Conservation (phyloP, 768 basidiomycete species). For the Crucibulum laeve region DNA sequence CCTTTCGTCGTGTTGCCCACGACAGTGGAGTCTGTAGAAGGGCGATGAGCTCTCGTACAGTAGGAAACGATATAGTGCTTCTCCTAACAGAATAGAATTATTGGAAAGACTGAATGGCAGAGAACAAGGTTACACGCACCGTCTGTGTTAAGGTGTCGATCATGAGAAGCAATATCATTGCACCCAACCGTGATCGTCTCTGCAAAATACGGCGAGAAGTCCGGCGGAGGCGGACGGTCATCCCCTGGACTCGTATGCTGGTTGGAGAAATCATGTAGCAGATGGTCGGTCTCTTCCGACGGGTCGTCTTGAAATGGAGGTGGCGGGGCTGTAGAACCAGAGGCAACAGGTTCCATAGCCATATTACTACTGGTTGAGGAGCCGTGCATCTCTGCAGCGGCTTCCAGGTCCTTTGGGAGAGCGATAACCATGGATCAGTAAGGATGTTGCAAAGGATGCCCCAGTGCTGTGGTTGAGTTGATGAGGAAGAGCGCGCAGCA, state of each 20-base stretch:
- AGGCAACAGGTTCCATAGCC: not conserved
- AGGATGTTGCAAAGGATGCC: too few relatives aligned
- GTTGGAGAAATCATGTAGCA: not conserved
- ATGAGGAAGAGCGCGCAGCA: too few relatives aligned
- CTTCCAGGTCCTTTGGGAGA: too few relatives aligned
- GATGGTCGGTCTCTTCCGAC: not conserved
- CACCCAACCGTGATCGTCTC: conserved; percentile 34
- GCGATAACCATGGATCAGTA: too few relatives aligned
- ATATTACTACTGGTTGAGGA: too few relatives aligned
- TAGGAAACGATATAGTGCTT: conserved; percentile 72
- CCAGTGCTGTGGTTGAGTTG: too few relatives aligned
- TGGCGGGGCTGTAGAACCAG: not conserved
- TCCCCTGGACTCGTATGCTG: not conserved
- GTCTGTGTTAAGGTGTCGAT: conserved; percentile 61
- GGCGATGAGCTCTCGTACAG: conserved; percentile 52
- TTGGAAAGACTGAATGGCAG: not conserved
- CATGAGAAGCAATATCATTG: conserved; percentile 51
- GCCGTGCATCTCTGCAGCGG: too few relatives aligned
- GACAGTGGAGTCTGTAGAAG: conserved; percentile 38
- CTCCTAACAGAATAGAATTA: conserved; percentile 18
- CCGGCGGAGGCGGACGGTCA: conserved; percentile 37
- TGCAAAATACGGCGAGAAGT: conserved; percentile 52
- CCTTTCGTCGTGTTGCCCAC: conserved; percentile 54
- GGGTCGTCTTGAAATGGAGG: not conserved
- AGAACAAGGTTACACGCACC: conserved; percentile 22